Evolutionary conservation across 2,329 filamentous ascomycete genomes (phyloP), one percentile per base, ranked within the genome.

Genomic region (Drechslerella stenobrocha): DNA sequence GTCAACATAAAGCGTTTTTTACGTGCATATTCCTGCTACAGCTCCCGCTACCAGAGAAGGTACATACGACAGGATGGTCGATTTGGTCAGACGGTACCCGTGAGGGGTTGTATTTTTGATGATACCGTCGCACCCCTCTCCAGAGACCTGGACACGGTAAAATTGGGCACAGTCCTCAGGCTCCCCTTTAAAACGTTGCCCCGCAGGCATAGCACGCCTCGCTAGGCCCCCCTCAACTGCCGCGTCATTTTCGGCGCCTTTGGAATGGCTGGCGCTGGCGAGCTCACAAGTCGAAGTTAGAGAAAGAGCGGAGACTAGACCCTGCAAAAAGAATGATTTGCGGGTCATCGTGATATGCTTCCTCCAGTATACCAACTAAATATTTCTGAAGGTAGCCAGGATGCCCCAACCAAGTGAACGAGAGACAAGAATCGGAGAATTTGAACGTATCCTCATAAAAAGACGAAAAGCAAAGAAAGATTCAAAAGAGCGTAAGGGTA

Each of bases 271-370:
- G 2, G 53, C 53, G 18, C 15, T 18, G 26, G 28, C 40, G 22
- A 18, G 24, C 34, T 65, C 30, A 15, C 28, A 30, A 52, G 23
- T 23, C 15, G 48, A 44, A 59, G 52, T 59, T 40, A 66, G 35
- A 5, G 48, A 66, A 9, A 66, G 47, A 6, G 23, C 53, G 2
- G 30, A 59, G 13, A 55, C 42, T 40, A 58, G 42, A 2, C 40
- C 13, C 11, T 59, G 40, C 8, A 50, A 2, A 26, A 53, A 9
- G 20, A 45, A 44, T 35, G 61, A 57, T 57, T 45, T 45, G 52
- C 46, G 53, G 24, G 47, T 53, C 61, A 66, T 66, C 53, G 28
- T 66, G 37, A 3, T 5, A 42, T 50, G 20, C 20, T 46, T 40
- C 45, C 34, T 32, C 44, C 20, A 26, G 51, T 50, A 53, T 37